Base-by-base conservation (phyloP, 371 early-diverging fungal genomes). In the Mortierella sp. region DNA sequence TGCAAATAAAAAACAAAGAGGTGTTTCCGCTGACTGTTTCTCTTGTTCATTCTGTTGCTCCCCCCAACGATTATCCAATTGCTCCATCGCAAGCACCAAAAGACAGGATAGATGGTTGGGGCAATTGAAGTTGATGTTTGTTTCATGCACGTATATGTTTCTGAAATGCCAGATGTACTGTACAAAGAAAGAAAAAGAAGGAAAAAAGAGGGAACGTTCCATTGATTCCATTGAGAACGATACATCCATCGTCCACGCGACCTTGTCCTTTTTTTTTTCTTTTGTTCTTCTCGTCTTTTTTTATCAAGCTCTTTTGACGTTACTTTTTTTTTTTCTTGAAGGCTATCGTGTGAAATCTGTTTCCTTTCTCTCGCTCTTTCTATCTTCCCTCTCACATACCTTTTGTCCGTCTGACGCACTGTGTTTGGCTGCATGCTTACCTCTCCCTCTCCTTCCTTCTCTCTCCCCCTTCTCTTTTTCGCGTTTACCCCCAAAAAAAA, bases 401-500 rank as follows among this genome's bases (percentile, higher is more conserved):
- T n/a, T n/a, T n/a, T n/a, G n/a, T n/a, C n/a, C n/a, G n/a, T 51
- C 21, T 21, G 0, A 6, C 43, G 6, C 43, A 6, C 43, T 4
- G 6, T 51, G 4, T 21, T 51, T 21, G 19, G 19, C 14, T 4
- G 21, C 50, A 50, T 5, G 14, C 50, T n/a, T n/a, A 2, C 4
- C 19, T 16, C 9, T 5, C 24, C 53, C 53, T 53, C 53, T 53
- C 53, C 50, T 9, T 50, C 50, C 9, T 16, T 50, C 50, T 50
- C 50, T 16, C 4, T 50, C 4, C 50, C 9, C 13, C 9, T 9
- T 50, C 50, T 16, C 4, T 50, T 2, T 9, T 16, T 50, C 50
- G 50, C 50, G 50, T 50, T n/a, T n/a, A n/a, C n/a, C n/a, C n/a
- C 50, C 50, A 34, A 64, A 64, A 64, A 64, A 69, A 43, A 72